Evolutionary conservation across 129 eudicot species (phyloP), one percentile per base, ranked within the genome.

Genomic region (Artemisia tridentata): DNA sequence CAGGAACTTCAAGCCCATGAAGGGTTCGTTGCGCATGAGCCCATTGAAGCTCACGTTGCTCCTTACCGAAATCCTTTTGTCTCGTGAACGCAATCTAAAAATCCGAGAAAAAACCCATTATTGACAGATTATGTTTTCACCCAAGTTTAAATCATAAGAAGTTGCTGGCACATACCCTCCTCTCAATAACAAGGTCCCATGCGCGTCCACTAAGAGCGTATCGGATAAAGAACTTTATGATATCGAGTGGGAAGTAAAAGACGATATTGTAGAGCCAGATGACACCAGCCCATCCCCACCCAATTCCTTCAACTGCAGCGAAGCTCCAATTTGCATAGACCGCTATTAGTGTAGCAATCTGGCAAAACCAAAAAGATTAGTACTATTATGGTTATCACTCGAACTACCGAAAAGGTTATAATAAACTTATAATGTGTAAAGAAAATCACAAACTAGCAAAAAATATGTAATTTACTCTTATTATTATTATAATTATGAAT

Each of bases 251-350:
- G 78, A 95, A 64, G 64, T 95, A 95, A 66, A 71, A 74, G 25
- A 95, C 74, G n/a, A 95, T 81, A 72, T 95, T 95, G 79, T 95
- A 95, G 18, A 95, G 97, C 99, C 99, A 95, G 50, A 95, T 88
- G 15, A 95, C 99, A 1, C 99, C 99, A 7, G 99, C 99, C 99
- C 99, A 95, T 29, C 99, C 97, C 99, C 99, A 95, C 57, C 99
- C 99, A 41, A 95, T 95, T 68, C 99, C 99, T 81, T 95, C 97
- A 13, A 95, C 93, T 15, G 99, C 99, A 65, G 99, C 99, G 76
- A 95, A 95, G 67, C 84, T 79, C 99, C 99, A 95, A 72, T 71
- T 88, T 19, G 99, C 99, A 76, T 95, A 95, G 7, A 95, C 99
- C 8, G 99, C 99, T 34, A 95, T 95, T 17, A 95, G 72, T 11